These are phyloP conservation scores for Helichrysum umbraculigerum DNA, from an alignment of 129 eudicot genomes.

Conservation along the genomic window DNA sequence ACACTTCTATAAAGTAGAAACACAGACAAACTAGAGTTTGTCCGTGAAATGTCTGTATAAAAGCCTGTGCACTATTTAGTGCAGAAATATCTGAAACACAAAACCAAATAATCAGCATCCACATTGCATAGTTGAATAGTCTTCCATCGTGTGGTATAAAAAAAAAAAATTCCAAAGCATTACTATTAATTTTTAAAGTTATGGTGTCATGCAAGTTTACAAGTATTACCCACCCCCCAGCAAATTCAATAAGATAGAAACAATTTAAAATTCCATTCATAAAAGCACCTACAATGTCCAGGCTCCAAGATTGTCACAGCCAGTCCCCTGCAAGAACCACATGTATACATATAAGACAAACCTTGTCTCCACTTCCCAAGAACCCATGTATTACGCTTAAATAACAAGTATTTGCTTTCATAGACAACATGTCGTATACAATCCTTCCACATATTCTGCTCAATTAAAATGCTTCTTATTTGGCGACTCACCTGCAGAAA, in stretches of 20 bases:
- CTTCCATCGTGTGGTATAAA: neutral
- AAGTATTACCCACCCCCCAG: constrained; percentile 33
- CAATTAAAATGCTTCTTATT: constrained; percentile 2
- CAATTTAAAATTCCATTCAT: constrained; percentile 55
- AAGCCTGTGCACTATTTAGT: neutral
- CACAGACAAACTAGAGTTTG: neutral
- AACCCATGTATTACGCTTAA: constrained; percentile 31
- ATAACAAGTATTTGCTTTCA: constrained; percentile 7
- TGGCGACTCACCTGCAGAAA: constrained; percentile 75
- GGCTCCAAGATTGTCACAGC: constrained; percentile 90
- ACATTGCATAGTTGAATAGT: neutral
- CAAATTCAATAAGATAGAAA: constrained; percentile 29
- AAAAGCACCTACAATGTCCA: constrained; percentile 79
- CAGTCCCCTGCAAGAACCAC: constrained; percentile 98
- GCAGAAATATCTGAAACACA: neutral
- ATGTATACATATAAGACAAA: constrained; percentile 98
- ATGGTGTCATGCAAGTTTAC: constrained; percentile 20
- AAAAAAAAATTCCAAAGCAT: neutral
- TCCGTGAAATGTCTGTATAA: neutral
- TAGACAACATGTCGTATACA: constrained; percentile 1
- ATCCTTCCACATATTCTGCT: constrained; percentile 10
- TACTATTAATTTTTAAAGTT: neutral
- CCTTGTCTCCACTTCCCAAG: constrained; percentile 48
- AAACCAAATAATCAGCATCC: too few species aligned
- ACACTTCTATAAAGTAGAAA: neutral